A percentile compares a stretch with the other conserved stretches of the same genome.
Evolutionary conservation across 306 rosid genomes (phyloP).

Genomic region (Cucumis melo): DNA sequence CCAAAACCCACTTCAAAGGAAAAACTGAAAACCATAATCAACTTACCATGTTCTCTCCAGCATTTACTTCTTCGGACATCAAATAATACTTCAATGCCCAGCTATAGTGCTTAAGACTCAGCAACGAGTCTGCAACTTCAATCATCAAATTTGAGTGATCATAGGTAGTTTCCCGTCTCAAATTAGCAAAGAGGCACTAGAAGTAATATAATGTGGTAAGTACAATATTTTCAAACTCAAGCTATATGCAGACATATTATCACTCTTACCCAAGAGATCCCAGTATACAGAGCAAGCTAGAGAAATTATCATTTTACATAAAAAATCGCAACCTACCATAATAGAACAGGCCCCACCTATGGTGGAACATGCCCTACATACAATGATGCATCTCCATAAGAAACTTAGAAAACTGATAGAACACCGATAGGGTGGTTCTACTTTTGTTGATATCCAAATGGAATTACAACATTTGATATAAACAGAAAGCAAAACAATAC

Average conservation of each 20-base stretch:
- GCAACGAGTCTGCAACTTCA: constrained; percentile 53
- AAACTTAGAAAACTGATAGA: background rate
- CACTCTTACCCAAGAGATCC: background rate
- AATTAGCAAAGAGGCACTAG: constrained; percentile 38
- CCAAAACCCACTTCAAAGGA: background rate
- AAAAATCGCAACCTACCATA: background rate
- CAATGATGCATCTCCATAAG: background rate
- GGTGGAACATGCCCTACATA: background rate
- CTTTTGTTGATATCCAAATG: too few species aligned
- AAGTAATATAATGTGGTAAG: constrained; percentile 10
- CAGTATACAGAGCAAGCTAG: background rate
- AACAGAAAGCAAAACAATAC: too few species aligned
- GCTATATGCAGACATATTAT: background rate
- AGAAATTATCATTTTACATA: background rate
- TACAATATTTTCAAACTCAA: constrained; percentile 10
- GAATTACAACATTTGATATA: too few species aligned
- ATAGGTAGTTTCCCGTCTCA: constrained; percentile 34
- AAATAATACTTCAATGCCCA: constrained; percentile 58
- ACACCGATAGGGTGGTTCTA: too few species aligned
- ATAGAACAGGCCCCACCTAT: background rate
- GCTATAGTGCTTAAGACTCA: constrained; percentile 46
- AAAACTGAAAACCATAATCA: background rate
- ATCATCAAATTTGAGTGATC: constrained; percentile 33
- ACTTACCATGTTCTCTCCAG: constrained; percentile 35
- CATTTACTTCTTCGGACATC: constrained; percentile 36